Base-by-base conservation (phyloP, 169 alveolate genomes). In the Cyclospora cayetanensis region DNA sequence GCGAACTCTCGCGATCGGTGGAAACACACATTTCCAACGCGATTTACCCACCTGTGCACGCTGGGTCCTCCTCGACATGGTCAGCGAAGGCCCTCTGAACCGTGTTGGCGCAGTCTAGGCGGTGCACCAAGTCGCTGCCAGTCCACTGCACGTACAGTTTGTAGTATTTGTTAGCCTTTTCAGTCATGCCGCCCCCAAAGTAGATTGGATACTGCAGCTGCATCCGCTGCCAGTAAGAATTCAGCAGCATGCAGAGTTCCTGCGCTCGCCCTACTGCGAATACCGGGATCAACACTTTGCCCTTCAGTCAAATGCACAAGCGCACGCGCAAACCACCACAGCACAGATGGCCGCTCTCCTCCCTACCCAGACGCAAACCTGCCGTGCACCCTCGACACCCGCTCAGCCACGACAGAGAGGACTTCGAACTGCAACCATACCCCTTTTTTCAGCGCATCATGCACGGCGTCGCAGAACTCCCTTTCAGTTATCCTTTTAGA, bases 241-340 rank as follows among this genome's bases (percentile, higher is more conserved):
- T 99, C 92, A 99, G 94, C 66, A 99, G 94, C 41, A 98, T 98
- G 90, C 99, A 99, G 55, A 99, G 96, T 93, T 99, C 99, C 95
- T 99, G 99, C 42, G 99, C 99, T 94, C 99, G 96, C 43, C 99
- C 99, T 18, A 99, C 96, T n/a, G 99, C 99, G 94, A 99, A 99
- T 4, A 99, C 99, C 2, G 99, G 99, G 39, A 98, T 98, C 52
- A 99, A 96, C 50, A 98, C 99, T 95, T 99, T 85, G 1, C 91
- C 91, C 91, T 85, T 50, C 25, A 65, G 41, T 11, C 20, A 15
- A 11, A 0, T 42, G 18, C 31, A 25, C 29, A 12, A 22, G 46
- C 68, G 18, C 74, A 43, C n/a, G n/a, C n/a, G n/a, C 3, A 41
- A 31, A 22, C 68, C 66, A 20, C 35, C 15, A 37, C 18, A 25